Evolutionary conservation across 2,329 filamentous ascomycete genomes (phyloP).

Genomic region (Zymoseptoria pseudotritici): DNA sequence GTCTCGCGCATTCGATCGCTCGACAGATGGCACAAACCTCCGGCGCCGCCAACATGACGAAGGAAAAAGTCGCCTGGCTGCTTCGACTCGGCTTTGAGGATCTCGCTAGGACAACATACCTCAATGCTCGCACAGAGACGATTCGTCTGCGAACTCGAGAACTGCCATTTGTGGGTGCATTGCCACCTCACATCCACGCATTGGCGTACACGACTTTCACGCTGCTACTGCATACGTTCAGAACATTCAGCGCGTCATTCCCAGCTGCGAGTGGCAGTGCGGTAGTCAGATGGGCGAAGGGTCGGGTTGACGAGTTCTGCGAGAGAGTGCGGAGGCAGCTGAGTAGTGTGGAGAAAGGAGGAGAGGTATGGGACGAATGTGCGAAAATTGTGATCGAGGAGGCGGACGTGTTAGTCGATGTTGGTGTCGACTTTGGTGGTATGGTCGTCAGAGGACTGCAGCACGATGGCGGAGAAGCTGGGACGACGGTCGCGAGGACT

Average conservation of each 20-base stretch:
- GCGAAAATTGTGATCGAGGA: constrained; percentile 75
- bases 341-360: constrained; percentile 72
- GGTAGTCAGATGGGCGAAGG: constrained; percentile 97
- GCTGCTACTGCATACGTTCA: constrained; percentile 84
- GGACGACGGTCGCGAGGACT: background rate
- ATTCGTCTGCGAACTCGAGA: constrained; percentile 80
- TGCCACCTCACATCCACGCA: constrained; percentile 90
- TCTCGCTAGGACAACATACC: constrained; percentile 76
- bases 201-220: constrained; percentile 94
- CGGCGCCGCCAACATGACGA: constrained; percentile 68
- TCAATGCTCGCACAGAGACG: constrained; percentile 67
- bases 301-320: constrained; percentile 88
- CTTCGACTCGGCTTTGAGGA: constrained; percentile 84
- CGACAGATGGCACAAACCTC: constrained; percentile 72
- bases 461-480: background rate
- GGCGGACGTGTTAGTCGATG: constrained; percentile 69
- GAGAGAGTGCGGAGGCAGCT: constrained; percentile 72
- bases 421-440: constrained; percentile 82
- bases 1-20: constrained; percentile 69
- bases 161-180: constrained; percentile 80
- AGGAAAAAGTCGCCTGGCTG: constrained; percentile 75
- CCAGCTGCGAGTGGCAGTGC: constrained; percentile 84
- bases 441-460: constrained; percentile 57
- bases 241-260: constrained; percentile 42
- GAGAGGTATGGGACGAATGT: constrained; percentile 72